Percentiles rank a stretch among this genome's conserved stretches.
Evolutionary conservation across 116 monocot species (phyloP).

Genomic region (Dioscorea cayenensis): DNA sequence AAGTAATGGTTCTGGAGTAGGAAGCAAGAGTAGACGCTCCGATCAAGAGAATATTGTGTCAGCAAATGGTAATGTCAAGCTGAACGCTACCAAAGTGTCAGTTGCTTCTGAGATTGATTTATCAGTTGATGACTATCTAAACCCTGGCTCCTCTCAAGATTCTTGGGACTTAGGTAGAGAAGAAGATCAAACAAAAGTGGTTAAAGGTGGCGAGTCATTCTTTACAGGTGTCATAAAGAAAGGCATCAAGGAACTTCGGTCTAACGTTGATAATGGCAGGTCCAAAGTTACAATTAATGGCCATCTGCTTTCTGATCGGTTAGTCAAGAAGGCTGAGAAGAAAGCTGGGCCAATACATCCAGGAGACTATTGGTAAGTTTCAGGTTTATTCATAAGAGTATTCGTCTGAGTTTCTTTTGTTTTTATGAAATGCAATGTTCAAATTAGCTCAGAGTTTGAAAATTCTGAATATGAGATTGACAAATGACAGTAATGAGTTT

Average conservation of each 20-base stretch:
- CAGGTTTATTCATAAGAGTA: not conserved
- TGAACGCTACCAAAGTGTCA: slow-evolving; percentile 48
- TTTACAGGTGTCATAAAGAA: slow-evolving; percentile 75
- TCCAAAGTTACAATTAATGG: slow-evolving; percentile 64
- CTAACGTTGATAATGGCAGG: slow-evolving; percentile 42
- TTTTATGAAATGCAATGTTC: not conserved
- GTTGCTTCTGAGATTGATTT: slow-evolving; percentile 62
- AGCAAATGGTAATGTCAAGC: slow-evolving; percentile 52
- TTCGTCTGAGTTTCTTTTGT: not conserved
- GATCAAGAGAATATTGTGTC: slow-evolving; percentile 56
- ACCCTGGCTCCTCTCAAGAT: slow-evolving; percentile 53
- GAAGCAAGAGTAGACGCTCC: slow-evolving; percentile 59
- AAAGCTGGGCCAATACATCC: slow-evolving; percentile 71
- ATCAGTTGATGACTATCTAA: slow-evolving; percentile 54
- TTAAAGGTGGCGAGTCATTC: slow-evolving; percentile 70
- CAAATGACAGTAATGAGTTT: too few species aligned
- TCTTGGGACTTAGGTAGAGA: slow-evolving; percentile 36
- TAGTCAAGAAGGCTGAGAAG: slow-evolving; percentile 83
- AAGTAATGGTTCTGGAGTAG: slow-evolving; percentile 44
- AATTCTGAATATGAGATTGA: too few species aligned
- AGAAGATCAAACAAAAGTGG: slow-evolving; percentile 36
- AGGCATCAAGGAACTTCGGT: slow-evolving; percentile 46
- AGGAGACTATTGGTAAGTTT: slow-evolving; percentile 72
- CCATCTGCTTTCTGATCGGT: slow-evolving; percentile 53
- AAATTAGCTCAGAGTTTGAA: too few species aligned